Base-by-base conservation (phyloP, 164 flowering plant genomes). In the Malania oleifera region DNA sequence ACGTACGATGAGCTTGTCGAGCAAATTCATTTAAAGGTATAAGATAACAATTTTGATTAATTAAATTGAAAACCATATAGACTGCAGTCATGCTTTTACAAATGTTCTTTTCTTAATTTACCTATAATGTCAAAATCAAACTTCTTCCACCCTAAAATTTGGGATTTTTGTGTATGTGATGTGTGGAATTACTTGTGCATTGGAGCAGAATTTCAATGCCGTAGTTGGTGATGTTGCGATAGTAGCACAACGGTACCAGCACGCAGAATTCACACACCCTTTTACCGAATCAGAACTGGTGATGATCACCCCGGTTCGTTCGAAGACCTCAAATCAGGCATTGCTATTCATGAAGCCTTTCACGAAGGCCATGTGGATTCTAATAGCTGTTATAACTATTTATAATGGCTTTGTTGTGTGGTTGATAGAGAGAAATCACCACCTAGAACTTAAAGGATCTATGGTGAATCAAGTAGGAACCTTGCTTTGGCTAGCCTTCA, bases 141-240 rank as follows among this genome's bases (percentile, higher is more conserved):
- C n/a, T n/a, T n/a, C n/a, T n/a, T n/a, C n/a, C n/a, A n/a, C n/a
- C n/a, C n/a, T n/a, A n/a, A n/a, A n/a, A n/a, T n/a, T n/a, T n/a
- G n/a, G n/a, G n/a, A n/a, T n/a, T n/a, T n/a, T n/a, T n/a, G n/a
- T n/a, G n/a, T n/a, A n/a, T n/a, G n/a, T n/a, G n/a, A n/a, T n/a
- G n/a, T n/a, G n/a, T n/a, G n/a, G n/a, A n/a, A n/a, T n/a, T n/a
- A n/a, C n/a, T n/a, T n/a, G n/a, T n/a, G n/a, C n/a, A n/a, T n/a
- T n/a, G n/a, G 41, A 19, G 53, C n/a, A 75, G 79, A 57, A 10
- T 0, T 66, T 69, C 14, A 73, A 76, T 47, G 74, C 68, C 19
- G 75, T 46, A n/a, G 74, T 76, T 9, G 71, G 71, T 4, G 71
- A 68, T 23, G 52, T 23, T 31, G 41, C 9, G 25, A 54, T 63